A percentile compares a stretch with the other conserved stretches of the same genome.
These are phyloP conservation scores for Kurtzmaniella quercitrusa DNA, from an alignment of 1,139 yeast genomes.

Conservation along the genomic window DNA sequence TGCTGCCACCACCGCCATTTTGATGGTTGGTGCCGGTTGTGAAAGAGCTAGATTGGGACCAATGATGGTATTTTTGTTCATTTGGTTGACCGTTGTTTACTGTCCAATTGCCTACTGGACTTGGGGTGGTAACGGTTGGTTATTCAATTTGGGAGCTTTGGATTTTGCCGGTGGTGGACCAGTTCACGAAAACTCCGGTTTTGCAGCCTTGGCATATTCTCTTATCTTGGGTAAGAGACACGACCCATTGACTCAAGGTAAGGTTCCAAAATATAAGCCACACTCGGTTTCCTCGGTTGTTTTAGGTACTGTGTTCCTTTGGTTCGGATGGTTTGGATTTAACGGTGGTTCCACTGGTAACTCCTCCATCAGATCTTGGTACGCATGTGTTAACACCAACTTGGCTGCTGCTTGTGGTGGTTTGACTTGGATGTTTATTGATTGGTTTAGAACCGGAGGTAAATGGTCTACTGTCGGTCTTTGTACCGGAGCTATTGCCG, in stretches of 20 bases:
- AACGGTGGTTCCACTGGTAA: slow-evolving; percentile 97
- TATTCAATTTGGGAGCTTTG: slow-evolving; percentile 71
- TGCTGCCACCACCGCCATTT: slow-evolving; percentile 85
- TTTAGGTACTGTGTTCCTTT: slow-evolving; percentile 88
- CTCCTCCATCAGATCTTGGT: slow-evolving; percentile 87
- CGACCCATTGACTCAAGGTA: slow-evolving; percentile 67
- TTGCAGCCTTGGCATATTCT: slow-evolving; percentile 92
- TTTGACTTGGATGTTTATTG: slow-evolving; percentile 88
- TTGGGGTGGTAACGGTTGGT: slow-evolving; percentile 94
- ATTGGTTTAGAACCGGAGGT: slow-evolving; percentile 81
- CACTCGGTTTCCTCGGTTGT: slow-evolving; percentile 87
- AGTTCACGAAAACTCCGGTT: slow-evolving; percentile 92
- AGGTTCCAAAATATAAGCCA: slow-evolving; percentile 85
- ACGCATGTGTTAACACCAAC: slow-evolving; percentile 89
- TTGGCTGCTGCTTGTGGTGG: slow-evolving; percentile 92
- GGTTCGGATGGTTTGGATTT: slow-evolving; percentile 99
- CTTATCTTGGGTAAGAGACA: slow-evolving; percentile 86
- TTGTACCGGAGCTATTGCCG: slow-evolving; percentile 92
- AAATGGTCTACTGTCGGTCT: slow-evolving; percentile 95
- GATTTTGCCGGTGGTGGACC: slow-evolving; percentile 99
- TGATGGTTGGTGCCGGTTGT: slow-evolving; percentile 96
- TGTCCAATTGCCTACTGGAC: slow-evolving; percentile 96
- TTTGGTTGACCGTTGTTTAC: slow-evolving; percentile 96
- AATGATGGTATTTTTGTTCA: slow-evolving; percentile 87
- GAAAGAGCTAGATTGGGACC: slow-evolving; percentile 97